Evolutionary conservation across 495 filamentous ascomycete species (phyloP), one percentile per base, ranked within the genome.

Genomic region (Tuber umbilicatum): DNA sequence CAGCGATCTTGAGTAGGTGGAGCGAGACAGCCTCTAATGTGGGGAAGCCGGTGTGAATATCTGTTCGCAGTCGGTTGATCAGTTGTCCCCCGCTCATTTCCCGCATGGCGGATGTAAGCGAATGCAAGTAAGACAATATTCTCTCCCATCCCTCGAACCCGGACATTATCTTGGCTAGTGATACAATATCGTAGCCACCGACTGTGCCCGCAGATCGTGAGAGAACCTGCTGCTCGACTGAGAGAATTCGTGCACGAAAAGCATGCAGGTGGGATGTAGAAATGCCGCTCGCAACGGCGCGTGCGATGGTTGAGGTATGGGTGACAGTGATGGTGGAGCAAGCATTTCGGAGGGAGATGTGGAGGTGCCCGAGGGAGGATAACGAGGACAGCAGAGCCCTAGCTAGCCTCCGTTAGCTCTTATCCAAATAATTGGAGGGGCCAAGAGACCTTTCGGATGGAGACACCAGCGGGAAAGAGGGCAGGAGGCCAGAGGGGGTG

Each of bases 141-240:
- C 93, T 85, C 50, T 87, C 91, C 95, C 95, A 97, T 37, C 87
- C 91, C 5, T 91, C 88, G 76, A 99, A 97, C 82, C 94, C 90
- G 14, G 86, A 87, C 9, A 97, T 90, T 14, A 99, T 86, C 7
- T 89, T 91, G 17, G 95, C 94, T 60, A 99, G 84, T 1, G 95
- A 94, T 23, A 97, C 95, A 75, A 97, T 95, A 70, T 94, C 89
- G 79, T 97, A 97, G 4, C 91, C 94, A 60, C 94, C 94, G 4
- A 97, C 93, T 78, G 91, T 87, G 31, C 84, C 87, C 9, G 87
- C 55, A 35, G 55, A 64, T 88, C 38, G 86, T 84, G 55, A 64
- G 70, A 97, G 85, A 60, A 99, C 91, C 12, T 86, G 86, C 71
- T 86, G 87, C 84, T 99, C 95, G 3, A 97, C 93, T 47, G 92